A percentile compares a stretch with the other conserved stretches of the same genome.
phyloP scores from a whole-genome alignment of 306 rosid species.

The Medicago ruthenica region DNA sequence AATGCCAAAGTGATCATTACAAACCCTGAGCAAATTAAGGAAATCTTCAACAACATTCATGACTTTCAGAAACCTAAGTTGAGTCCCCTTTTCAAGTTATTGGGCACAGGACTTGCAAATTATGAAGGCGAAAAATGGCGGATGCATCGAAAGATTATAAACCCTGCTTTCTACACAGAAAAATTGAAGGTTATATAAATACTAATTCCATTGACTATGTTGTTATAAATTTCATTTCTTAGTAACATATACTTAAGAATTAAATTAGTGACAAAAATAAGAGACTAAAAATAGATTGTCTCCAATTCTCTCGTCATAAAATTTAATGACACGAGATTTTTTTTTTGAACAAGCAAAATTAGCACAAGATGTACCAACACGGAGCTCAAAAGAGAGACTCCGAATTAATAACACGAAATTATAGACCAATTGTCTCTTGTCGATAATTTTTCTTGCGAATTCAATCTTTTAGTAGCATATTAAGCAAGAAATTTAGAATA shows the following conservation, averaged over 20 bases:
- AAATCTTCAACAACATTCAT: constrained; percentile 29
- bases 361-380: no score
- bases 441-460: background rate
- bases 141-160: constrained; percentile 55
- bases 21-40: constrained; percentile 51
- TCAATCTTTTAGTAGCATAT: background rate
- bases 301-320: background rate
- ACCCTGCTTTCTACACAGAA: constrained; percentile 54
- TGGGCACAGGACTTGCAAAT: constrained; percentile 33
- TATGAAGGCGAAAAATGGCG: constrained; percentile 57
- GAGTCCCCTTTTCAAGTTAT: constrained; percentile 39
- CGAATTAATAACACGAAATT: no score
- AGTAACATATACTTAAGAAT: background rate
- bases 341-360: no score
- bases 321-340: background rate
- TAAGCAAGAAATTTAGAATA: background rate
- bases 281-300: background rate
- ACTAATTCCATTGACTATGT: background rate
- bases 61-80: constrained; percentile 38
- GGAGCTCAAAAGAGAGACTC: no score
- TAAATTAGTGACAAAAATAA: background rate
- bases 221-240: background rate
- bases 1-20: constrained; percentile 49
- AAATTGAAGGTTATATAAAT: constrained; percentile 53
- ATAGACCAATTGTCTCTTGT: background rate